phyloP scores from a whole-genome alignment of 306 rosid genomes.

The Nissolia schottii region DNA sequence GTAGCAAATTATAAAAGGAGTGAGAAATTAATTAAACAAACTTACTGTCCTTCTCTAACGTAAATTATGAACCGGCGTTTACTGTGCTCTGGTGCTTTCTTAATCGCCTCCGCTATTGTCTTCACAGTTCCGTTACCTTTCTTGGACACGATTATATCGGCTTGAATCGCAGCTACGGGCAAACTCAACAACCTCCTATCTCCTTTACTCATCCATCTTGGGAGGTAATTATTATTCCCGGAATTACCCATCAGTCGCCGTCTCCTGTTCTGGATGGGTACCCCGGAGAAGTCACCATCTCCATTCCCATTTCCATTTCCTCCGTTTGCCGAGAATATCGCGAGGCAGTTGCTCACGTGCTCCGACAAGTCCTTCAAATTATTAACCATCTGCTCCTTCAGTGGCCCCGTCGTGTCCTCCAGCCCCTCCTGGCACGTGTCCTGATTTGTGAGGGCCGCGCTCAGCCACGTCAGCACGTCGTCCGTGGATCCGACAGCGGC shows the following conservation, averaged over 20 bases:
- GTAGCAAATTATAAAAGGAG: no score
- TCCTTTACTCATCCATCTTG: constrained; percentile 57
- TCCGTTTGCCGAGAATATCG: constrained; percentile 49
- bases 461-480: constrained; percentile 85
- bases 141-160: constrained; percentile 66
- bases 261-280: constrained; percentile 70
- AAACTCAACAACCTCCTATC: constrained; percentile 62
- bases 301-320: no score
- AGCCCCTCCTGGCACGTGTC: constrained; percentile 89
- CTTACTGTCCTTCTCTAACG: constrained; percentile 91
- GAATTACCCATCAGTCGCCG: constrained; percentile 41
- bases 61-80: constrained; percentile 54
- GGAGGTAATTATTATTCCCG: constrained; percentile 39
- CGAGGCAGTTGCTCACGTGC: constrained; percentile 73
- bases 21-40: background rate
- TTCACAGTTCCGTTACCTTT: constrained; percentile 54
- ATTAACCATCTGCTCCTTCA: constrained; percentile 44
- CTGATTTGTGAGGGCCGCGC: constrained; percentile 74
- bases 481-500: constrained; percentile 8
- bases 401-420: constrained; percentile 32
- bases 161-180: constrained; percentile 59
- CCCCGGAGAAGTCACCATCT: constrained; percentile 53
- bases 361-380: constrained; percentile 63
- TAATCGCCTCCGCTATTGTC: constrained; percentile 72
- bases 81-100: constrained; percentile 62